These are phyloP conservation scores for Trichoderma orchidacearum DNA, from an alignment of 495 filamentous ascomycete genomes.

Conservation along the genomic window DNA sequence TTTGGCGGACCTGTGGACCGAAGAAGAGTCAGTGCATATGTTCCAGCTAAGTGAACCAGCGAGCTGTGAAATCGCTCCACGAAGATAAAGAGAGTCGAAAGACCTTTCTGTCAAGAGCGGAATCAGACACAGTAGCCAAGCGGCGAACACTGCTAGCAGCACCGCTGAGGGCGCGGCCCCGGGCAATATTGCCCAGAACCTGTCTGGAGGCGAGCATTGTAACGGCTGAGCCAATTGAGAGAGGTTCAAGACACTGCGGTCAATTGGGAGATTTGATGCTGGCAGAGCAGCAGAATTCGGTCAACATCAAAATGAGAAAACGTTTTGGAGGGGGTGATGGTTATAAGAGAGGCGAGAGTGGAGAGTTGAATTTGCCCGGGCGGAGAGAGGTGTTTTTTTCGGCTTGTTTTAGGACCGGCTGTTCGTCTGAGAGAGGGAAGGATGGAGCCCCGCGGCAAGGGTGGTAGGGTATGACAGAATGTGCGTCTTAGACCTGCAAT, in stretches of 20 bases:
- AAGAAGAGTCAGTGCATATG: constrained; percentile 14
- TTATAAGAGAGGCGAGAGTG: background rate
- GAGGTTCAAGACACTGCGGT: constrained; percentile 8
- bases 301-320: background rate
- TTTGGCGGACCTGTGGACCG: constrained; percentile 32
- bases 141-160: constrained; percentile 34
- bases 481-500: background rate
- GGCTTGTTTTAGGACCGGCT: background rate
- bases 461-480: background rate
- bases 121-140: constrained; percentile 40
- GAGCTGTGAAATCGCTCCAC: background rate
- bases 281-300: background rate
- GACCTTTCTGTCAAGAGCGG: constrained; percentile 41
- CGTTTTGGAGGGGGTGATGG: background rate
- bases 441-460: background rate
- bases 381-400: background rate
- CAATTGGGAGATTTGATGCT: constrained; percentile 10
- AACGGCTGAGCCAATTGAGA: constrained; percentile 17
- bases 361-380: background rate
- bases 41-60: too few relatives aligned
- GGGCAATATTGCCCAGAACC: constrained; percentile 34
- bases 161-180: constrained; percentile 29
- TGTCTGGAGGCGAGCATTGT: constrained; percentile 44
- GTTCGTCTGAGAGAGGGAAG: background rate
- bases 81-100: background rate